phyloP scores from a whole-genome alignment of 768 basidiomycete species.

The Hypholoma fasciculare region DNA sequence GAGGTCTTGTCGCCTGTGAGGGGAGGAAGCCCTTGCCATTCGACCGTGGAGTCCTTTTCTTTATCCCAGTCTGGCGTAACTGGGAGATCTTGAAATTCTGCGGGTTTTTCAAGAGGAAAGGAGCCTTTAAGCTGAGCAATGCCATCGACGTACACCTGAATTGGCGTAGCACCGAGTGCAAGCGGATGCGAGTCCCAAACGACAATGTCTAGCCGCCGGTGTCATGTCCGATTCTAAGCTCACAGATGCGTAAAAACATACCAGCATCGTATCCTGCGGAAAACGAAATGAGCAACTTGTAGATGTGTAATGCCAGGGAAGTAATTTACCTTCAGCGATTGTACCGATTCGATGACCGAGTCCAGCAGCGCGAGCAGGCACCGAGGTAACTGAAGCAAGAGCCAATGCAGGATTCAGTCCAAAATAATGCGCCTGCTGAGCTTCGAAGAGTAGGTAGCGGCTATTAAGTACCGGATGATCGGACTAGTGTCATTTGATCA shows the following conservation, averaged over 20 bases:
- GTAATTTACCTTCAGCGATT: conserved; percentile 46
- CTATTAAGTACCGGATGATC: conserved; percentile 62
- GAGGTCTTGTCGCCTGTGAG: conserved; percentile 38
- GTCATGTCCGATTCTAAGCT: background rate
- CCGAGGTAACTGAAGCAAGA: conserved; percentile 61
- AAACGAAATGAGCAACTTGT: conserved; percentile 2
- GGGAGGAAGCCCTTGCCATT: conserved; percentile 71
- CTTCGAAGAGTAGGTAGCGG: conserved; percentile 69
- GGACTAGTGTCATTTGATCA: conserved; percentile 29
- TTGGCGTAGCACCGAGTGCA: conserved; percentile 74
- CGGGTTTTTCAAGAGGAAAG: conserved; percentile 41
- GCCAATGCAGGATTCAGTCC: conserved; percentile 60
- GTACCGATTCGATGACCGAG: conserved; percentile 69
- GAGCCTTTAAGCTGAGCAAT: conserved; percentile 58
- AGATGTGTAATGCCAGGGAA: background rate
- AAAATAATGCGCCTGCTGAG: conserved; percentile 67
- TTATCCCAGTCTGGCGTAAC: conserved; percentile 55
- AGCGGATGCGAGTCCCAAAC: conserved; percentile 81
- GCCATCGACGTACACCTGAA: conserved; percentile 84
- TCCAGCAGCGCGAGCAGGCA: conserved; percentile 64
- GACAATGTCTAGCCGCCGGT: conserved; percentile 40
- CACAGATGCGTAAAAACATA: conserved; percentile 4
- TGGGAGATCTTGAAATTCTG: conserved; percentile 50
- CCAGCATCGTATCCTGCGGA: conserved; percentile 70
- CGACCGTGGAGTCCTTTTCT: conserved; percentile 56